Evolutionary conservation across 2,329 filamentous ascomycete species (phyloP).

Genomic region (Ophiocordyceps polyrhachis-furcata): DNA sequence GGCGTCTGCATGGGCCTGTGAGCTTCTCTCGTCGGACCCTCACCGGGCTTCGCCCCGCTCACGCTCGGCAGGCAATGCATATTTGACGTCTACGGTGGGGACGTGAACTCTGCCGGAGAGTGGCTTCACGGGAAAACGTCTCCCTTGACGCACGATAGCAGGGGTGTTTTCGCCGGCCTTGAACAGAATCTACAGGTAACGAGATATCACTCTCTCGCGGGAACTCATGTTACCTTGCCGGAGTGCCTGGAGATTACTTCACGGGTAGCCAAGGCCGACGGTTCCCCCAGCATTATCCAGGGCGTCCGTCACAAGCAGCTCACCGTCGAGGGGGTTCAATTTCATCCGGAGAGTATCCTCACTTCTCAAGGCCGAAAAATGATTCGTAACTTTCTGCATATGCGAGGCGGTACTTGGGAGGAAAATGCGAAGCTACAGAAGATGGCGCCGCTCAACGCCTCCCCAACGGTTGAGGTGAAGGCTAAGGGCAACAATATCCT

Average conservation of each 20-base stretch:
- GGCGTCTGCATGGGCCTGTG: slow-evolving; percentile 98
- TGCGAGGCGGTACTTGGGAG: slow-evolving; percentile 82
- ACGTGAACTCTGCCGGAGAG: slow-evolving; percentile 82
- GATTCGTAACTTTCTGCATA: slow-evolving; percentile 78
- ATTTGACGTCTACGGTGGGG: slow-evolving; percentile 79
- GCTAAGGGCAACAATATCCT: slow-evolving; percentile 66
- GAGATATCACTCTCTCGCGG: slow-evolving; percentile 88
- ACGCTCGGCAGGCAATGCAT: slow-evolving; percentile 59
- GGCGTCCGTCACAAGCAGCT: slow-evolving; percentile 86
- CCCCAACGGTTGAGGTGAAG: slow-evolving; percentile 10
- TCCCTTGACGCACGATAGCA: slow-evolving; percentile 68
- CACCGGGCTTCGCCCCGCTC: background rate
- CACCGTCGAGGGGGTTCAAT: slow-evolving; percentile 89
- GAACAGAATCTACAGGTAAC: slow-evolving; percentile 72
- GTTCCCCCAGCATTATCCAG: slow-evolving; percentile 79
- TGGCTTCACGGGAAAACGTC: slow-evolving; percentile 97
- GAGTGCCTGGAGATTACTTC: slow-evolving; percentile 76
- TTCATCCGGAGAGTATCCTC: slow-evolving; percentile 92
- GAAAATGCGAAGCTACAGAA: slow-evolving; percentile 48
- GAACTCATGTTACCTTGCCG: slow-evolving; percentile 74
- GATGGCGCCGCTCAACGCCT: slow-evolving; percentile 11
- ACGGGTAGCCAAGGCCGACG: slow-evolving; percentile 63
- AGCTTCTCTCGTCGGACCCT: slow-evolving; percentile 16
- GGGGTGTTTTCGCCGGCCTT: slow-evolving; percentile 78
- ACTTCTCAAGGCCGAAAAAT: slow-evolving; percentile 76